These are phyloP conservation scores for Inonotus hispidus DNA, from an alignment of 1,284 basidiomycete genomes.

Conservation along the genomic window DNA sequence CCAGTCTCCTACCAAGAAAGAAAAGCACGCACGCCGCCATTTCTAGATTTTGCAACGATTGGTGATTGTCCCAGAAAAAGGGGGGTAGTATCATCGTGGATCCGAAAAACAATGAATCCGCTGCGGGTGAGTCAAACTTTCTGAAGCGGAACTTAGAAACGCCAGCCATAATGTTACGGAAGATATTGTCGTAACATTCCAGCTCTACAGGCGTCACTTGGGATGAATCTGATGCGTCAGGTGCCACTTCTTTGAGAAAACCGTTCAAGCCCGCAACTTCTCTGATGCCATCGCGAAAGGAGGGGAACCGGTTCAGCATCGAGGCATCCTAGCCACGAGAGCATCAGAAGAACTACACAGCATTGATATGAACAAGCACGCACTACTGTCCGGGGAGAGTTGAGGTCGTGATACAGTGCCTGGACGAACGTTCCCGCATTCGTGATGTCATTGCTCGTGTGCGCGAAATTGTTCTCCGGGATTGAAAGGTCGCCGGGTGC, in stretches of 20 bases:
- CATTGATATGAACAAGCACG: neutral
- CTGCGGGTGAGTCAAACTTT: neutral
- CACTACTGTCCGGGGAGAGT: neutral
- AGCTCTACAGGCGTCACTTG: neutral
- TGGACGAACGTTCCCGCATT: neutral
- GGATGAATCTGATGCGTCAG: neutral
- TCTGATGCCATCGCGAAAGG: neutral
- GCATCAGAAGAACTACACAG: neutral
- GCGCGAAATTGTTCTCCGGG: neutral
- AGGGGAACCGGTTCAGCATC: neutral
- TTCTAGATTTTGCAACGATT: neutral
- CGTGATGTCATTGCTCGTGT: neutral
- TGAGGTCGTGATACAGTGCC: neutral
- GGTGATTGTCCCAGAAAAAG: neutral
- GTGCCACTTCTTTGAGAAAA: neutral
- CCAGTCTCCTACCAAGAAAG: neutral
- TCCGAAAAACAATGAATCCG: neutral
- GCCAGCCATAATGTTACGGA: neutral
- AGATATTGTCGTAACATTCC: neutral
- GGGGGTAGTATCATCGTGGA: neutral
- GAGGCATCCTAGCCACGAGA: neutral
- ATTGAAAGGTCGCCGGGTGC: neutral
- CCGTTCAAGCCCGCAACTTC: neutral
- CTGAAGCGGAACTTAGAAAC: neutral
- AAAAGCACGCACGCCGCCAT: neutral